Base-by-base conservation (phyloP, 2,329 filamentous ascomycete species). In the Colletotrichum navitas region DNA sequence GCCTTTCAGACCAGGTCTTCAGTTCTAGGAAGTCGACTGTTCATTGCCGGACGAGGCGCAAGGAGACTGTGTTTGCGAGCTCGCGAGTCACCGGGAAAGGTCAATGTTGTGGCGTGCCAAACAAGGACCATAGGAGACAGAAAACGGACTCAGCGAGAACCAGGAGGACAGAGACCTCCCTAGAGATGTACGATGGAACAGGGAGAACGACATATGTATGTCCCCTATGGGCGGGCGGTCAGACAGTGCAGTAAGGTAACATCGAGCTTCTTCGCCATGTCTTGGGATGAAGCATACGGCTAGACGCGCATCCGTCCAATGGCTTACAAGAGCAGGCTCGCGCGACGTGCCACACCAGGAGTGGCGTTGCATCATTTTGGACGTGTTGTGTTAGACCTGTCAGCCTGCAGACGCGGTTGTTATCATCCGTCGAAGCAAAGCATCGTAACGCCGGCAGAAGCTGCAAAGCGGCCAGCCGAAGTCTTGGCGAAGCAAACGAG, bases 361-460 rank as follows among this genome's bases (percentile, higher is more conserved):
- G 39, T 66, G 54, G 45, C 45, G 63, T 70, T 54, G 39, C 55
- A 61, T 55, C 26, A 29, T 36, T 29, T 36, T 43, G 8, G 32
- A 29, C 45, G 7, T 62, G 29, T 32, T 41, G 43, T 47, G 41
- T 26, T 43, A 10, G 45, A 29, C n/a, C 11, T 51, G 47, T 60
- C 63, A 66, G 67, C 67, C 62, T 21, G 67, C 63, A 70, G 39
- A 39, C 47, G 5, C 41, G 26, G 16, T 21, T 59, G 62, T 51
- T 34, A 26, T 18, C 36, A 29, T 63, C 8, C 24, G 18, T 47
- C 60, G 14, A 54, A 47, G 26, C 41, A 11, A 18, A 36, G 36
- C 43, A 21, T 39, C 45, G 54, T 69, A 21, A 26, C 39, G 5
- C 36, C 32, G 7, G 21, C 39, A 18, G 47, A 51, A 51, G n/a